Evolutionary conservation across 2,329 filamentous ascomycete species (phyloP), one percentile per base, ranked within the genome.

Genomic region (Verticillium albo-atrum): DNA sequence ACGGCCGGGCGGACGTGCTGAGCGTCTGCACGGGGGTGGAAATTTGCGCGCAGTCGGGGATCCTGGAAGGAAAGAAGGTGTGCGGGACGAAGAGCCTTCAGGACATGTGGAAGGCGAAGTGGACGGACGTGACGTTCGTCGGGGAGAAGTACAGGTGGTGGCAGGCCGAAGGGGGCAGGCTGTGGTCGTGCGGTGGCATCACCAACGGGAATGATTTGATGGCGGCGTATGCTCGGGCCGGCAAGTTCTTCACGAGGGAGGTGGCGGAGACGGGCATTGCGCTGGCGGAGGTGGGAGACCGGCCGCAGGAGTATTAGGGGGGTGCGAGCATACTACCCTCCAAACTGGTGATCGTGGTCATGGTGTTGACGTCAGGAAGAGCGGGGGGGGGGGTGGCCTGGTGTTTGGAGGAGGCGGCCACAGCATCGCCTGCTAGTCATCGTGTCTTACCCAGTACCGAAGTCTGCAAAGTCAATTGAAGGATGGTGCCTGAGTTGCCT

Each of bases 141-240:
- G 82, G 81, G 3, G 71, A 80, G 3, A 73, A 74, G 68, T 67
- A 79, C 56, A 71, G 82, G 42, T 85, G 82, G 82, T 70, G 34
- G 34, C 15, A 37, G 14, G 20, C 77, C 37, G 73, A 75, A 59
- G 81, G 84, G 62, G 81, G 80, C 10, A 83, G 80, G 63, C 68
- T 85, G 47, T 85, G 82, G 82, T 79, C 77, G 10, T 20, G 14
- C 82, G 79, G 80, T n/a, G 80, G 79, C 56, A 70, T 84, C 57
- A 84, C 82, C 14, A 84, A 84, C 61, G 81, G 81, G 32, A 83
- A 84, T 63, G 82, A 85, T 60, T 73, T 85, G 57, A 77, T 83
- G 52, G 77, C 78, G 20, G 81, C 80, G 2, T 85, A 84, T 65
- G 75, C 76, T 9, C 75, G 79, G 35, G 58, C 53, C 35, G 73